Percentiles rank a stretch among this genome's conserved stretches.
Evolutionary conservation across 2,329 filamentous ascomycete species (phyloP).

Genomic region (Scopulariopsis brevicaulis): DNA sequence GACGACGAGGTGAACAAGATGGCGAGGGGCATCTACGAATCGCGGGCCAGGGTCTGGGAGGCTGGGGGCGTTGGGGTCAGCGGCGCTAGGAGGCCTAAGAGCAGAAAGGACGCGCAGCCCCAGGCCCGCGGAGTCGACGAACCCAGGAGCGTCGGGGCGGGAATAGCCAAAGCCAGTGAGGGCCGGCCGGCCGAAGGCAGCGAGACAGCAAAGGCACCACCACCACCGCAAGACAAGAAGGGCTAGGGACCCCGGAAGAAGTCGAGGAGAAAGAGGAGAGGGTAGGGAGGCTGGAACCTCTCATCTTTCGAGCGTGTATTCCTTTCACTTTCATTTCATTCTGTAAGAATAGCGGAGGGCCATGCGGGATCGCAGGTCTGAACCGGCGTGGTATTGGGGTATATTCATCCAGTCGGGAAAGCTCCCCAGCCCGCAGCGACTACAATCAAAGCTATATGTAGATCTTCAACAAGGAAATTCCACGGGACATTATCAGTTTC

Average conservation of each 20-base stretch:
- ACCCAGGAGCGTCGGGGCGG: too few relatives aligned
- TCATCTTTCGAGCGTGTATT: neutral
- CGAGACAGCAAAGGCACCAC: neutral
- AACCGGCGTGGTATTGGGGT: neutral
- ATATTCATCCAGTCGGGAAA: neutral
- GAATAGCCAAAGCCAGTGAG: too few relatives aligned
- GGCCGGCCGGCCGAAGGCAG: too few relatives aligned
- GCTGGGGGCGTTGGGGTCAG: neutral
- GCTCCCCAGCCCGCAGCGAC: neutral
- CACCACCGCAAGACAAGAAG: neutral
- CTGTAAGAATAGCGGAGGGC: neutral
- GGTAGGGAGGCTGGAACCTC: neutral
- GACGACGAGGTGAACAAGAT: neutral
- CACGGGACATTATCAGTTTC: neutral
- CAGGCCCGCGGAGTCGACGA: too few relatives aligned
- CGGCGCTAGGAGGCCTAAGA: too few relatives aligned
- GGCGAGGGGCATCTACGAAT: neutral
- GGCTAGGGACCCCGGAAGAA: neutral
- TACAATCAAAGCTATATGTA: neutral
- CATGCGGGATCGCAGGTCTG: too few relatives aligned
- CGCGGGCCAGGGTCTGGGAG: neutral
- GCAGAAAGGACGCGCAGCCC: too few relatives aligned
- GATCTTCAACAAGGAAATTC: neutral
- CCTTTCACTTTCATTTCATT: neutral
- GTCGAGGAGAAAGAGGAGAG: neutral